These are phyloP conservation scores for Fraxinus dipetala DNA, from an alignment of 305 asterid genomes.

Conservation along the genomic window DNA sequence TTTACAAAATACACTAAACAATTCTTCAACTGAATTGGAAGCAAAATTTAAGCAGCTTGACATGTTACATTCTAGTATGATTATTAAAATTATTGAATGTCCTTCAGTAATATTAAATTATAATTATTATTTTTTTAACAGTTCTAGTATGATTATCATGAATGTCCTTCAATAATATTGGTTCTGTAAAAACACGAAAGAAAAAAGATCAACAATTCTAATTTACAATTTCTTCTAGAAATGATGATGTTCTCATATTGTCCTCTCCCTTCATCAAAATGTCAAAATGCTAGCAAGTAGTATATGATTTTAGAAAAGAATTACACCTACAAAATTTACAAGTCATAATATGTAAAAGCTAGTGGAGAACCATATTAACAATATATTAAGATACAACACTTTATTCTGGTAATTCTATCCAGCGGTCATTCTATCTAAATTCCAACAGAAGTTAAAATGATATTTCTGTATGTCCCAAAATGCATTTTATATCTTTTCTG, in stretches of 20 bases:
- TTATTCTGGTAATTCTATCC: not conserved
- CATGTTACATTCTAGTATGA: not conserved
- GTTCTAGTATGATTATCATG: not conserved
- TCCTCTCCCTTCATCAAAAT: not conserved
- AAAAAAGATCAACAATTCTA: not conserved
- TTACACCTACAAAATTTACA: not conserved
- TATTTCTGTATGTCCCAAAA: not conserved
- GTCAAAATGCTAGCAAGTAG: not conserved
- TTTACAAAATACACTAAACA: not conserved
- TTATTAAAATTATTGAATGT: not conserved
- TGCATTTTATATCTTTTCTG: not conserved
- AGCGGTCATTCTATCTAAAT: not conserved
- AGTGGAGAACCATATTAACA: not conserved
- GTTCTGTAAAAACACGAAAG: not conserved
- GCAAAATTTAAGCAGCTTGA: not conserved
- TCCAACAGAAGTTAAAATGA: not conserved
- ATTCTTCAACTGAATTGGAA: not conserved
- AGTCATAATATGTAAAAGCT: not conserved
- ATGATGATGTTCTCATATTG: not conserved
- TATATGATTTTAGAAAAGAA: not conserved
- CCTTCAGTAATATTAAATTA: not conserved
- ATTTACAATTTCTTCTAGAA: not conserved
- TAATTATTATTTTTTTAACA: too few relatives aligned
- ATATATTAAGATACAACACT: not conserved
- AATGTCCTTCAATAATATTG: not conserved